Evolutionary conservation across 2,329 filamentous ascomycete species (phyloP), one percentile per base, ranked within the genome.

Genomic region (Paracoccidioides lutzii): DNA sequence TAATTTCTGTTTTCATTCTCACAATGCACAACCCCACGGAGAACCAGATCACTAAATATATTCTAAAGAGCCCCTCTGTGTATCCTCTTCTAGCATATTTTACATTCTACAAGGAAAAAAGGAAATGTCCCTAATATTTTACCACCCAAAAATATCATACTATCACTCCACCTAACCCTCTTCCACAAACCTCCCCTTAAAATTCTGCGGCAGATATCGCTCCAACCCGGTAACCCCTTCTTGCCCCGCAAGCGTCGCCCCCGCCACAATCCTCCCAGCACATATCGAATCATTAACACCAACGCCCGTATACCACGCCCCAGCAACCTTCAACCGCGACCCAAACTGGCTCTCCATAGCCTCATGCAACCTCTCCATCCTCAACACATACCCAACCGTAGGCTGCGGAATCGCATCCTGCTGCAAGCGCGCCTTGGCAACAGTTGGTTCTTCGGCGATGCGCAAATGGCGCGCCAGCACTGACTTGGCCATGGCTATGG

Each of bases 361-460:
- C 2, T 70, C 63, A 62, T 84, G 77, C 0, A 83, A 79, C 1
- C 68, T 66, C 28, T 70, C 71, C 74, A 94, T 81, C 57, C 80
- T 78, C 7, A 74, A 69, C 32, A 80, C 71, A 69, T 97, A 91
- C 40, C 89, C 89, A 1, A 95, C 83, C 0, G 78, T 80, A 69
- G 95, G 94, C 72, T 98, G 93, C 9, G 93, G 91, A 61, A 98
- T 93, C 66, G 90, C 95, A 59, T 93, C 78, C 57, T 75, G 73
- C 55, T 83, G 76, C 46, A 87, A 63, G 56, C 78, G 79, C 14
- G 83, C 83, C 57, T 80, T 75, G 38, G 79, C 78, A n/a, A 82
- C 75, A 15, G 76, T 75, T 0, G 86, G 83, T 32, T 80, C 73
- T 28, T 81, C 78, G 0, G 73, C 77, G 66, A 96, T 88, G 57